Evolutionary conservation across 192 early-diverging fungal genomes (phyloP), one percentile per base, ranked within the genome.

Genomic region (Allomyces arbusculus): DNA sequence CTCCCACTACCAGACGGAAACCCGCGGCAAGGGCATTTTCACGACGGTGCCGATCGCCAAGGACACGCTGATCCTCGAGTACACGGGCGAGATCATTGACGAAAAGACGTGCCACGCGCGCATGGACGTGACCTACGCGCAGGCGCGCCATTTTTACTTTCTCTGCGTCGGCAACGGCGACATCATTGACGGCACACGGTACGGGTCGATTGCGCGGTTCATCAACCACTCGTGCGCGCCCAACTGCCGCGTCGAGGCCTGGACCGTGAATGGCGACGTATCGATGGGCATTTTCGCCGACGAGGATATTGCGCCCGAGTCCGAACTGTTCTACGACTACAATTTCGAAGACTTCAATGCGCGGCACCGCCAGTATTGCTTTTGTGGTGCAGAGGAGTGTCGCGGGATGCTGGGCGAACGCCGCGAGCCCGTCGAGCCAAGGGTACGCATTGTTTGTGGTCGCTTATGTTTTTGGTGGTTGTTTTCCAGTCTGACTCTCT

Each of bases 221-320:
- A 82, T 90, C 19, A 92, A 92, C 67, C 90, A 92, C 69, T 77
- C 74, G 76, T 92, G 90, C 67, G 81, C 82, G 12, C 90, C 90
- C 7, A 92, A 92, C 68, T 91, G 89, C 75, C 84, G 85, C 62
- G 91, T 92, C 45, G 90, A 92, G 71, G 91, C 89, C 72, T 92
- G 86, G 85, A 61, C 62, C 6, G 73, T 82, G 16, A 82, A 84
- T 67, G 88, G 87, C 1, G 90, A 92, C 67, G 81, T 77, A 65
- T 71, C 75, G 62, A 76, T 91, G 63, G 90, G 89, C 8, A 70
- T 92, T 23, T 90, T 92, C 72, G 78, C 89, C 4, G 74, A 75
- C 10, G 66, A 75, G 68, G 82, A 91, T 28, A 91, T 92, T 58
- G 64, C 78, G 25, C 73, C 79, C 1, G 77, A 78, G 11, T 50